Percentiles rank a stretch among this genome's conserved stretches.
phyloP scores from a whole-genome alignment of 352 stramenopile genomes.

The Pythium insidiosum region DNA sequence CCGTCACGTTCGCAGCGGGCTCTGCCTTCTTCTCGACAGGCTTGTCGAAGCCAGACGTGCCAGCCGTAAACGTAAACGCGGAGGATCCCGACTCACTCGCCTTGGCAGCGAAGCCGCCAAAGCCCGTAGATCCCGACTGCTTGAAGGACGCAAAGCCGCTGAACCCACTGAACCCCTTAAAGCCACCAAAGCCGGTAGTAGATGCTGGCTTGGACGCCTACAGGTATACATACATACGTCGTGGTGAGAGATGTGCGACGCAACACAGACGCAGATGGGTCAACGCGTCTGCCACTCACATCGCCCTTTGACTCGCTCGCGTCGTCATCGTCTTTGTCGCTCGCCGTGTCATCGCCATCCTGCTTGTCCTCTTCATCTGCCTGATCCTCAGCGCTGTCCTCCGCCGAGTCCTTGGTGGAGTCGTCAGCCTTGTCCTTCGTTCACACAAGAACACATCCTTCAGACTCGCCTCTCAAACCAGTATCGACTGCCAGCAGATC shows the following conservation, averaged over 20 bases:
- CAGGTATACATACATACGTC: conserved; percentile 2
- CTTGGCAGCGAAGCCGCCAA: conserved; percentile 7
- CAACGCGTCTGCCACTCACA: too few relatives aligned
- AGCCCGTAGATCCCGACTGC: conserved; percentile 22
- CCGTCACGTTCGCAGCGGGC: conserved; percentile 28
- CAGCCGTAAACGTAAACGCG: neutral
- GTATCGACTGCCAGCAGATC: too few relatives aligned
- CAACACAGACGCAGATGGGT: too few relatives aligned
- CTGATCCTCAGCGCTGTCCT: conserved; percentile 12
- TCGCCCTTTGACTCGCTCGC: neutral
- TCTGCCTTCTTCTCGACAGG: conserved; percentile 34
- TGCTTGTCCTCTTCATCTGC: neutral
- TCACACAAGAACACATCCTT: too few relatives aligned
- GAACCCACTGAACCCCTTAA: conserved; percentile 45
- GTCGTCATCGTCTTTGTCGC: neutral
- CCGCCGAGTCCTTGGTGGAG: conserved; percentile 1
- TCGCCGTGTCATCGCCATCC: neutral
- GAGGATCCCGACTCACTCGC: neutral
- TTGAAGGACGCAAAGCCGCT: conserved; percentile 51
- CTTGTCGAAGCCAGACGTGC: conserved; percentile 9
- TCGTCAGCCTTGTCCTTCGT: conserved; percentile 16
- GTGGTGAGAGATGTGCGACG: too few relatives aligned
- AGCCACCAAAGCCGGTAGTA: conserved; percentile 18
- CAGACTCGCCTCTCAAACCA: too few relatives aligned
- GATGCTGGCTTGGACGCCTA: neutral